Base-by-base conservation (phyloP, 306 rosid genomes). In the Lathyrus tuberosus region DNA sequence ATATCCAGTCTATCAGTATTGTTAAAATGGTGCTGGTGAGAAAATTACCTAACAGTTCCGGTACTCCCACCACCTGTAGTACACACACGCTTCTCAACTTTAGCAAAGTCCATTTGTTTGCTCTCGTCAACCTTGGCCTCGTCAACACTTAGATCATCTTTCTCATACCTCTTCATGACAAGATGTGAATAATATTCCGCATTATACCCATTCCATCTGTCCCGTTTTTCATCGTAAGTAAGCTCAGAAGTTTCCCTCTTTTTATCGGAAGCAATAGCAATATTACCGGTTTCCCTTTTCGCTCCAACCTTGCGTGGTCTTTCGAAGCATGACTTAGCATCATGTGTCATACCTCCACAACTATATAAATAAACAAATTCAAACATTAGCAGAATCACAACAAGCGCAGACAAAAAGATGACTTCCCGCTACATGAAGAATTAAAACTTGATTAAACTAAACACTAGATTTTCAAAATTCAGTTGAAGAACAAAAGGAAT, bases 51-150 rank as follows among this genome's bases (percentile, higher is more conserved):
- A 40, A 72, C 77, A 78, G 88, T 86, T 78, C 91, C 89, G 1
- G 91, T 86, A 60, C 89, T 84, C 22, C 95, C 95, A 78, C 95
- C 95, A 67, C 88, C 86, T 1, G 91, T 86, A n/a, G 91, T 86
- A 0, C 89, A 79, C 26, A 89, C 91, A 77, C 88, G 86, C 76
- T 86, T 89, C 76, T 89, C 89, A 82, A 86, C 91, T 86, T 20
- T 20, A 20, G 1, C 26, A 24, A 24, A 24, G 10, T 37, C 11
- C 11, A 37, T 37, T 37, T 37, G 42, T 37, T 37, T 37, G 42
- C 42, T 37, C 10, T 37, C 42, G 4, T 37, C 42, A 37, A 37
- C 42, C 10, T 37, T 37, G 8, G 42, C 42, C 42, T 37, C 42
- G 8, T 37, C 42, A 6, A 37, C 42, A 6, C 42, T 37, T 37